A percentile compares a stretch with the other conserved stretches of the same genome.
Conservation (phyloP, 371 early-diverging fungal genomes). For the Mycotypha africana region DNA sequence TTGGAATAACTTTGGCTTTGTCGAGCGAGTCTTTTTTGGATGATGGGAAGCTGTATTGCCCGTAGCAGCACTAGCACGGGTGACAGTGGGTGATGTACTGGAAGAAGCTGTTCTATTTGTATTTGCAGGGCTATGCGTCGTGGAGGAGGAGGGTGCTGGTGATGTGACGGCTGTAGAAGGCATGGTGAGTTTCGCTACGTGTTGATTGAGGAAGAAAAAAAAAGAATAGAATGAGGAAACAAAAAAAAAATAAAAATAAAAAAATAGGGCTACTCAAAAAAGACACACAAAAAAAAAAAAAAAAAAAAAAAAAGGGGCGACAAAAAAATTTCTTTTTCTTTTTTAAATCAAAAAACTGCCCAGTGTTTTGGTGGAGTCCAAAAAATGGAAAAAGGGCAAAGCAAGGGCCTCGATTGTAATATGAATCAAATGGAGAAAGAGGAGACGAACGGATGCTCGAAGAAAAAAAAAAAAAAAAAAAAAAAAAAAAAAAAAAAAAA, state of each 20-base stretch:
- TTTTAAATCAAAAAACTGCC: conserved; percentile 1
- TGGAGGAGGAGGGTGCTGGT: background rate
- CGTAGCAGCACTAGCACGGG: background rate
- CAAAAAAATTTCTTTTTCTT: background rate
- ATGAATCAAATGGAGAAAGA: no score
- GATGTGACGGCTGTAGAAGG: conserved; percentile 2
- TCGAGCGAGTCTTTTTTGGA: conserved; percentile 10
- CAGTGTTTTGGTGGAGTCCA: background rate
- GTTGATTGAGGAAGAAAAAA: no score
- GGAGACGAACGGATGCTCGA: no score
- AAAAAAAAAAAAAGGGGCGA: background rate
- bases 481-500: conserved; percentile 1
- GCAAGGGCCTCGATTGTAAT: background rate
- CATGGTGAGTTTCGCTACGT: no score
- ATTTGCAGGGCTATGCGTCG: no score
- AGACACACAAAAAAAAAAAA: background rate
- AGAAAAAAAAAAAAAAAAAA: conserved; percentile 2
- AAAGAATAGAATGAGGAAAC: no score
- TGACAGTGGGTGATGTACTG: no score
- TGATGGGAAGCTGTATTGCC: no score
- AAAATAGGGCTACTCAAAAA: background rate
- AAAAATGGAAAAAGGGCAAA: background rate
- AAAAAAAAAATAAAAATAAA: background rate
- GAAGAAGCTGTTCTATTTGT: no score
- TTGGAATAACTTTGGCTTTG: conserved; percentile 37